Evolutionary conservation across 208 protist species (phyloP), one percentile per base, ranked within the genome.

Genomic region (Acanthamoeba culbertsoni): DNA sequence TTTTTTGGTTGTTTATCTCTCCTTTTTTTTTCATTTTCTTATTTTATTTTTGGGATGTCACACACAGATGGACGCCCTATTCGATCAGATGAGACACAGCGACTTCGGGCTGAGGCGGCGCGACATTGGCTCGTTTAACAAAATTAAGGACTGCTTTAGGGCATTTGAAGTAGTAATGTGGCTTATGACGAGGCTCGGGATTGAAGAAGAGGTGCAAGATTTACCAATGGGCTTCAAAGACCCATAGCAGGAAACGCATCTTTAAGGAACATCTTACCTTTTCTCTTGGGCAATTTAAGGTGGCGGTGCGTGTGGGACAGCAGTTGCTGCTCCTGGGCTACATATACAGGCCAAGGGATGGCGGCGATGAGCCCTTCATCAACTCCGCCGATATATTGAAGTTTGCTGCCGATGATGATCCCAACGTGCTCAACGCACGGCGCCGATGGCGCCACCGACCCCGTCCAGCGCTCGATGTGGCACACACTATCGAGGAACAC

Each of bases 151-250:
- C 48, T 88, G 79, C n/a, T 88, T 88, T 48, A 55, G 51, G 20
- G 79, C 79, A 2, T 88, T 88, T n/a, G 79, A 88, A n/a, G 79
- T 88, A 31, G 79, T 88, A 10, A 88, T 88, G 79, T 88, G 79
- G 79, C 51, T 88, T 0, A 88, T 88, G 79, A 88, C 79, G 14
- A 42, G 79, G n/a, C 79, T 88, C 18, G 51, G 79, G n/a, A 88
- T 88, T n/a, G 79, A 88, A 28, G 79, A 88, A 63, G 79, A 55
- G 71, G 65, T 77, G 31, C 31, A n/a, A 7, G 33, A 16, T 12
- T 12, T 46, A 35, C 16, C 10, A n/a, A 7, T 26, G n/a, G 57
- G 57, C 26, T 63, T 35, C 18, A 16, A 35, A 10, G 23, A 35
- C 57, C 12, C 7, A n/a, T 28, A 33, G n/a, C n/a, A 62, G 23